A percentile compares a stretch with the other conserved stretches of the same genome.
These are phyloP conservation scores for Mycena chlorophos DNA, from an alignment of 768 basidiomycete genomes.

Conservation along the genomic window DNA sequence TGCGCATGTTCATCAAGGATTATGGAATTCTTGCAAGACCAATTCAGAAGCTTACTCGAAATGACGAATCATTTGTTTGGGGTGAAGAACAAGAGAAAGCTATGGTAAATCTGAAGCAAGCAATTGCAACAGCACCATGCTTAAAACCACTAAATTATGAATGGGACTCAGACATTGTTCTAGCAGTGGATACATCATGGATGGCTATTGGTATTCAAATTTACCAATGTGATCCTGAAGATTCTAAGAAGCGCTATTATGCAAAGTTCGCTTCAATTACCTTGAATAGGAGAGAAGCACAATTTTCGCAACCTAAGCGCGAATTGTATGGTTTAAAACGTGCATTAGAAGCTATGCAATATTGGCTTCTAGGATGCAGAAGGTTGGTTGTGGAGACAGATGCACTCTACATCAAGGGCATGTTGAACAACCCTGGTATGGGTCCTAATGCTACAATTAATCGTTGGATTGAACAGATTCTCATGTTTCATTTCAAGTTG, in stretches of 20 bases:
- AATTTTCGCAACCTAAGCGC: conserved; percentile 41
- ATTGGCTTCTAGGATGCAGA: conserved; percentile 24
- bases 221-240: conserved; percentile 30
- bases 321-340: conserved; percentile 40
- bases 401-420: conserved; percentile 35
- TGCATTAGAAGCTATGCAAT: conserved; percentile 21
- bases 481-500: conserved; percentile 35
- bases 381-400: conserved; percentile 37
- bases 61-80: conserved; percentile 29
- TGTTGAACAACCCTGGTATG: conserved; percentile 36
- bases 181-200: conserved; percentile 31
- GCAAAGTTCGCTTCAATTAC: conserved; percentile 40
- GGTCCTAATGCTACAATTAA: conserved; percentile 37
- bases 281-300: conserved; percentile 35
- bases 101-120: conserved; percentile 24
- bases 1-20: conserved; percentile 24
- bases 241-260: conserved; percentile 26
- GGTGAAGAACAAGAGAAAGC: conserved; percentile 27
- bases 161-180: conserved; percentile 24
- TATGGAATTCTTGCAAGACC: conserved; percentile 11
- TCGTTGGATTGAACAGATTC: conserved; percentile 37
- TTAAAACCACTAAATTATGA: conserved; percentile 31
- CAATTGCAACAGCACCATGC: conserved; percentile 23
- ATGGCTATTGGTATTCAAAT: conserved; percentile 40
- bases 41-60: conserved; percentile 12